phyloP scores from a whole-genome alignment of 2,329 filamentous ascomycete species.

The Colletotrichum tabaci region DNA sequence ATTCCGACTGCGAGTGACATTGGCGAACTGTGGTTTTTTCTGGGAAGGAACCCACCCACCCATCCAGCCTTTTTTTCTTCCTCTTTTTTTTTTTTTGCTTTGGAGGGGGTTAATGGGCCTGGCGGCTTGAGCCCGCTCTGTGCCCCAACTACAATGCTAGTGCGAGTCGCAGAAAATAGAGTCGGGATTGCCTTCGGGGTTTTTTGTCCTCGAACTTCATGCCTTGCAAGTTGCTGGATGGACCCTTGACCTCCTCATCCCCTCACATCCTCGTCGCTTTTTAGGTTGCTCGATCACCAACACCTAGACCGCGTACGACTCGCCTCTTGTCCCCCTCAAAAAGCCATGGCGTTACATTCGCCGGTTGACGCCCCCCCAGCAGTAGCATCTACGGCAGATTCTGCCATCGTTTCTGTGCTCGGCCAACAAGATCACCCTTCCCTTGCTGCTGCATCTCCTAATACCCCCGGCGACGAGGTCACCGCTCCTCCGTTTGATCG shows the following conservation, averaged over 20 bases:
- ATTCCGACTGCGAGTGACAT: slow-evolving; percentile 11
- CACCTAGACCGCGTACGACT: not conserved
- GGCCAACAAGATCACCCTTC: slow-evolving; percentile 28
- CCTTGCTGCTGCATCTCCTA: not conserved
- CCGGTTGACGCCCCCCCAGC: slow-evolving; percentile 15
- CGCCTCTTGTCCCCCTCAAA: not conserved
- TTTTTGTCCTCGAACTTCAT: slow-evolving; percentile 13
- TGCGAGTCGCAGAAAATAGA: slow-evolving; percentile 14
- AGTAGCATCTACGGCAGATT: slow-evolving; percentile 6
- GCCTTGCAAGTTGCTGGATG: slow-evolving; percentile 12
- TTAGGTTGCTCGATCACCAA: not conserved
- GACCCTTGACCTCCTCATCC: slow-evolving; percentile 15
- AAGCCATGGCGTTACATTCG: slow-evolving; percentile 23
- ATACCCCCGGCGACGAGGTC: slow-evolving; percentile 17
- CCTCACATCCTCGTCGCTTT: slow-evolving; percentile 1
- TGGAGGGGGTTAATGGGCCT: not conserved
- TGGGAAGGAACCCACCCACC: slow-evolving; percentile 6
- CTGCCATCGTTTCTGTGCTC: slow-evolving; percentile 16
- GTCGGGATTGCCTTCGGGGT: slow-evolving; percentile 27
- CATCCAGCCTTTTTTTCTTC: no score
- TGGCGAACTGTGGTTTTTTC: not conserved
- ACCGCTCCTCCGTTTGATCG: slow-evolving; percentile 29
- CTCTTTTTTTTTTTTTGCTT: not conserved
- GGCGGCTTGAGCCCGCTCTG: slow-evolving; percentile 5
- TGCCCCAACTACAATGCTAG: slow-evolving; percentile 4